Evolutionary conservation across 2,329 filamentous ascomycete genomes (phyloP), one percentile per base, ranked within the genome.

Genomic region (Fusarium sp.): DNA sequence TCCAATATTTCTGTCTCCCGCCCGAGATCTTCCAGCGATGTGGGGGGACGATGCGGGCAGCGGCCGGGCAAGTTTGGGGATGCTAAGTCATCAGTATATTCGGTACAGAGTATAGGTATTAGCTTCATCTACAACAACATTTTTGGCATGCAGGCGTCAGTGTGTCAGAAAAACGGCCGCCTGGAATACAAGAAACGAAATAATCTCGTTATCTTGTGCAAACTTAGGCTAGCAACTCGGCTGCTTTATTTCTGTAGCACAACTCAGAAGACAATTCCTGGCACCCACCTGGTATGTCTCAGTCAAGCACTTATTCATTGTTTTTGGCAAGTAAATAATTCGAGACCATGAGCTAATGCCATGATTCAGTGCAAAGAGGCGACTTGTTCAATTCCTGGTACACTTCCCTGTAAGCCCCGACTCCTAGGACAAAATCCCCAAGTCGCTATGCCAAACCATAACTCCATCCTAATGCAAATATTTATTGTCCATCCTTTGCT

Each of bases 391-490:
- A 60, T 44, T 48, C 21, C 50, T 13, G 25, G 28, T 28, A 28
- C 13, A 42, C 34, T 21, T 42, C 13, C 31, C 31, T 42, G 11
- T 12, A 42, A 26, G 14, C 18, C 31, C 31, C 31, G 34, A n/a
- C 39, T 28, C 28, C 49, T 23, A 25, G 25, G 42, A 28, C 55
- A 39, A 46, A 30, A 51, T 19, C 41, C 49, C 44, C 21, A 51
- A 41, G 44, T 21, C 43, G 48, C 50, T 65, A 49, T 61, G 56
- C 57, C 46, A 56, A 57, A 52, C 58, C 62, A 31, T 54, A 72
- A 72, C 70, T 61, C 70, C 70, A 44, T 69, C 42, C 61, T 58
- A 60, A 72, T 72, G 70, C 70, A 64, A 48, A 52, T 54, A 43
- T 65, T 31, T 28, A 31, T 37, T 28, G 42, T 51, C 48, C 52